phyloP scores from a whole-genome alignment of 2,329 filamentous ascomycete genomes.

The Grosmannia huntii region DNA sequence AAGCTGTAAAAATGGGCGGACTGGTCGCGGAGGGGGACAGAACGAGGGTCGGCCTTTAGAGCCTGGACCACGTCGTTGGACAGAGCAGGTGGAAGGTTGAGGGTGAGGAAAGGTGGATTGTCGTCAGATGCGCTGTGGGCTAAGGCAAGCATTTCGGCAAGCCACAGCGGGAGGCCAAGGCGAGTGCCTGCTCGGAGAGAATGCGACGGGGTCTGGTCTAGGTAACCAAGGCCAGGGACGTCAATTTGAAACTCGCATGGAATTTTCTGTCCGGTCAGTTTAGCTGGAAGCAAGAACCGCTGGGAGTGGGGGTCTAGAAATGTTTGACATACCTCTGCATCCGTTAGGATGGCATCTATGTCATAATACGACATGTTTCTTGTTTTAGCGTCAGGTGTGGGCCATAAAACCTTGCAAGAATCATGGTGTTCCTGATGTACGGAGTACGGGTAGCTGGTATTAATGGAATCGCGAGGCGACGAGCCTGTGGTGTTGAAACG shows the following conservation, averaged over 20 bases:
- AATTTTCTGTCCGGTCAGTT: conserved; percentile 56
- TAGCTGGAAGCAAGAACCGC: not conserved
- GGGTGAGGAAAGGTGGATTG: conserved; percentile 48
- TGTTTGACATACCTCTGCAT: conserved; percentile 50
- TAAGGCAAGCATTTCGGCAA: conserved; percentile 84
- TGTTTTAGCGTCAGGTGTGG: not conserved
- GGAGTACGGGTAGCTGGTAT: not conserved
- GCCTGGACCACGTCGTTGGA: conserved; percentile 74
- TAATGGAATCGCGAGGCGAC: not conserved
- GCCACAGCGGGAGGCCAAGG: conserved; percentile 80
- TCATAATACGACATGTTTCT: conserved; percentile 69
- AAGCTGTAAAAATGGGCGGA: conserved; percentile 82
- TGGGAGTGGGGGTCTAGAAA: not conserved
- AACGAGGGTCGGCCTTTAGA: conserved; percentile 76
- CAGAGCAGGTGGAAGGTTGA: conserved; percentile 70
- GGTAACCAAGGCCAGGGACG: conserved; percentile 73
- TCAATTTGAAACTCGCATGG: conserved; percentile 91
- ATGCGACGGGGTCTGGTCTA: conserved; percentile 64
- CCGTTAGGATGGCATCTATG: conserved; percentile 71
- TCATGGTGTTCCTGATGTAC: not conserved
- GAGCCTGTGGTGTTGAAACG: no score
- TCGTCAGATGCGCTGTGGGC: conserved; percentile 25
- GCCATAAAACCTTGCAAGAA: not conserved
- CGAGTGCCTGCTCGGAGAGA: conserved; percentile 70
- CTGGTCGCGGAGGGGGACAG: conserved; percentile 71